These are phyloP conservation scores for Phenoliferia sp. DNA, from an alignment of 1,284 basidiomycete species.

Conservation along the genomic window DNA sequence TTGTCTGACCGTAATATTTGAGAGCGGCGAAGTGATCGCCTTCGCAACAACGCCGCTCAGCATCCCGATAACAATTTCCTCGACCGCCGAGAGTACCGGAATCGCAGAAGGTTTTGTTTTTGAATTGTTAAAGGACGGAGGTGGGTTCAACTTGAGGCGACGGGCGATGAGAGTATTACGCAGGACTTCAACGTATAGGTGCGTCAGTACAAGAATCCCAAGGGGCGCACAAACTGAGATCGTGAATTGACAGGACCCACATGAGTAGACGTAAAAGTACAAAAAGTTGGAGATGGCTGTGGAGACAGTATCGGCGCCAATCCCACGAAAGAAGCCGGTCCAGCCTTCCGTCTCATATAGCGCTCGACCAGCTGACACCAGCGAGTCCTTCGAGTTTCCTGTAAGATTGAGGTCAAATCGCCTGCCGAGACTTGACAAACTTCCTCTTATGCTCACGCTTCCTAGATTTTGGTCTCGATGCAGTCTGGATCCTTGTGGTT, in stretches of 20 bases:
- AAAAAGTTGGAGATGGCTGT: slow-evolving; percentile 45
- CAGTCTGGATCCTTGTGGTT: slow-evolving; percentile 44
- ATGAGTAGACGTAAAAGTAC: slow-evolving; percentile 43
- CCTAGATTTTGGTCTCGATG: not conserved
- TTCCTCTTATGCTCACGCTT: slow-evolving; percentile 2
- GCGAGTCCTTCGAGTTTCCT: slow-evolving; percentile 31
- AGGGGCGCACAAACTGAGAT: no score
- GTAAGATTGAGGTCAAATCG: slow-evolving; percentile 13
- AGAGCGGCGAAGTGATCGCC: slow-evolving; percentile 47
- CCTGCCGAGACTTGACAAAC: no score
- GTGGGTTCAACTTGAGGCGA: not conserved
- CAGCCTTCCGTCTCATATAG: slow-evolving; percentile 31
- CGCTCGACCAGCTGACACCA: no score
- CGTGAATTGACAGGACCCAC: not conserved
- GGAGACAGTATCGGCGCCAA: slow-evolving; percentile 45
- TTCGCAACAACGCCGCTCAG: slow-evolving; percentile 46
- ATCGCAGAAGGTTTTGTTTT: slow-evolving; percentile 6
- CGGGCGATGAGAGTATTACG: slow-evolving; percentile 28
- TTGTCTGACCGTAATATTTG: slow-evolving; percentile 48
- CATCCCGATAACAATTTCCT: slow-evolving; percentile 47
- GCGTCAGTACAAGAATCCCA: no score
- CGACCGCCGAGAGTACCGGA: slow-evolving; percentile 38
- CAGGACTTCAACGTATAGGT: no score
- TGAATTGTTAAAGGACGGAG: not conserved
- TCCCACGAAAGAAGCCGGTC: slow-evolving; percentile 40